Conservation (phyloP, 768 basidiomycete genomes). For the Kwoniella dendrophila region DNA sequence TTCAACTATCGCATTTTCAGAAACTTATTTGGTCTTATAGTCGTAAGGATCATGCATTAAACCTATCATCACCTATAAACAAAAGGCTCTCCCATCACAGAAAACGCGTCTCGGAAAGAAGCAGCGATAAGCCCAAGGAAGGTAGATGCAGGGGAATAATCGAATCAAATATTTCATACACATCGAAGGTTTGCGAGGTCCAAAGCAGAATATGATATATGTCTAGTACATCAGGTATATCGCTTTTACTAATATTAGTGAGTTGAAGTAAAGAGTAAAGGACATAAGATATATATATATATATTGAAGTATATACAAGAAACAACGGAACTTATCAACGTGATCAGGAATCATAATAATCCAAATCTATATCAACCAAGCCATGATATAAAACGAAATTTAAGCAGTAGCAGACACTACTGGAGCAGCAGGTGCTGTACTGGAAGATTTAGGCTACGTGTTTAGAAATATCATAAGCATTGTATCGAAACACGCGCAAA, state of each 20-base stretch:
- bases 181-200: conserved; percentile 7
- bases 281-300: conserved; percentile 6
- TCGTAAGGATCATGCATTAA: no score
- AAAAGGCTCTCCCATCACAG: no score
- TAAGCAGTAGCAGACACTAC: conserved; percentile 81
- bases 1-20: no score
- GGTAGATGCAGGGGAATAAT: not conserved
- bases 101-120: no score
- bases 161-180: conserved; percentile 1
- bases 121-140: not conserved
- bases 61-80: no score
- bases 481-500: conserved; percentile 39
- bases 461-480: not conserved
- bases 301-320: conserved; percentile 11
- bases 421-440: conserved; percentile 64
- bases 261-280: not conserved
- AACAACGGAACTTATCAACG: conserved; percentile 3
- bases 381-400: conserved; percentile 1
- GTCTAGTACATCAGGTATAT: not conserved
- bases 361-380: not conserved
- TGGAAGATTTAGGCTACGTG: conserved; percentile 37
- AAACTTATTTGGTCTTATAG: no score
- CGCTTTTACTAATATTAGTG: no score
- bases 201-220: not conserved
- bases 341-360: not conserved